Conservation (phyloP, 345 rosid genomes). For the Bretschneidera sinensis region DNA sequence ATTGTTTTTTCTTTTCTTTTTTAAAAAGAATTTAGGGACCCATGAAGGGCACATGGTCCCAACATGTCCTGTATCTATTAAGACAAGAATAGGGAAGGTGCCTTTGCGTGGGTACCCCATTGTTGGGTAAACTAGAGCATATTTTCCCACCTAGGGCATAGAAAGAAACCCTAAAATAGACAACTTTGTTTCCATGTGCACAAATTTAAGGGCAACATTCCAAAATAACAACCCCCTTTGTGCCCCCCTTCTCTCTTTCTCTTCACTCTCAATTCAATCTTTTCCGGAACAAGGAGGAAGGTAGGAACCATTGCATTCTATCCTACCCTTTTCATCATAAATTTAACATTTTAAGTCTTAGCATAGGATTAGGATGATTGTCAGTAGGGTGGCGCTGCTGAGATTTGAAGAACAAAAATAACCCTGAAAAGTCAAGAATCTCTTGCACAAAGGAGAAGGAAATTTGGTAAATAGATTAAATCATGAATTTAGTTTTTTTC, state of each 20-base stretch:
- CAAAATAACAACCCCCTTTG: conserved; percentile 42
- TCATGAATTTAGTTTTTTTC: no score
- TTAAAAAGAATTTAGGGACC: conserved; percentile 18
- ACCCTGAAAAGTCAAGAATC: no score
- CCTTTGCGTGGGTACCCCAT: conserved; percentile 31
- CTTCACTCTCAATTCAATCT: conserved; percentile 30
- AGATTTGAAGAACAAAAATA: no score
- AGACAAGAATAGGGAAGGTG: conserved; percentile 59
- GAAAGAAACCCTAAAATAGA: conserved; percentile 46
- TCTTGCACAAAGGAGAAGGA: no score
- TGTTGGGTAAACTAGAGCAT: conserved; percentile 64
- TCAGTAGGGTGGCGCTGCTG: no score
- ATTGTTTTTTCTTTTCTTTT: neutral
- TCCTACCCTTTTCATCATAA: no score
- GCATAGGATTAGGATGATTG: no score
- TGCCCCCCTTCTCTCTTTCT: conserved; percentile 11
- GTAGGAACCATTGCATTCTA: neutral
- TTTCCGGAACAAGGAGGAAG: conserved; percentile 36
- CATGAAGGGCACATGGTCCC: conserved; percentile 47
- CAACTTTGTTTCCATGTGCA: conserved; percentile 87
- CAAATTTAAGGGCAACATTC: conserved; percentile 66
- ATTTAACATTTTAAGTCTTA: no score
- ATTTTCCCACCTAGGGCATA: conserved; percentile 54
- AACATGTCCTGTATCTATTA: conserved; percentile 56
- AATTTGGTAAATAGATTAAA: no score